Evolutionary conservation across 1,139 yeast species (phyloP).

Genomic region (Geotrichum fermentans): DNA sequence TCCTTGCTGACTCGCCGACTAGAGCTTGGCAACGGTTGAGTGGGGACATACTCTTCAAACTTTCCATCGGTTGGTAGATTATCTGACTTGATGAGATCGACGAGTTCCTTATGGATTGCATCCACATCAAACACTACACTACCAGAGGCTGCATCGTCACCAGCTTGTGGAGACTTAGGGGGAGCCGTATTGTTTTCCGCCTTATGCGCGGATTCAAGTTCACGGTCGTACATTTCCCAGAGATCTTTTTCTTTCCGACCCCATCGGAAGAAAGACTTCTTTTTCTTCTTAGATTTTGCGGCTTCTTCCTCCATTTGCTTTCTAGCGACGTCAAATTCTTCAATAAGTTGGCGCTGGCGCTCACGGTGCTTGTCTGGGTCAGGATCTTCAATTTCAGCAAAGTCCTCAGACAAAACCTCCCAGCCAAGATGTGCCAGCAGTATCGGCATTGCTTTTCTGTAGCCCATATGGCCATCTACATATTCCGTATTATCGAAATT

Average conservation of each 20-base stretch:
- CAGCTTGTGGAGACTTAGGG: neutral
- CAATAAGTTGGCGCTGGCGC: conserved; percentile 67
- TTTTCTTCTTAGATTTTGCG: conserved; percentile 36
- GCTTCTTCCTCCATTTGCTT: conserved; percentile 44
- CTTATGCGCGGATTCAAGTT: conserved; percentile 20
- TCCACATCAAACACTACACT: conserved; percentile 37
- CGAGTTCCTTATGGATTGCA: conserved; percentile 36
- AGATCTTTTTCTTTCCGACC: conserved; percentile 71
- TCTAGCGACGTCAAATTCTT: conserved; percentile 82
- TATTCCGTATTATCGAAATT: conserved; percentile 80
- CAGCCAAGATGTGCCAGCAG: conserved; percentile 65
- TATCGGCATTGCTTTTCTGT: conserved; percentile 87
- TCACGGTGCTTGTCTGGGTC: conserved; percentile 83
- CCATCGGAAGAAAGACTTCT: conserved; percentile 42
- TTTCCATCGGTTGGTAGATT: neutral
- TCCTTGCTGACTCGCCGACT: neutral
- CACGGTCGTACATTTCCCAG: conserved; percentile 67
- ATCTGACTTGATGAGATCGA: conserved; percentile 23
- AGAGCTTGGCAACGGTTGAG: neutral
- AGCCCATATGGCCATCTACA: conserved; percentile 95
- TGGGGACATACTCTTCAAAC: conserved; percentile 18
- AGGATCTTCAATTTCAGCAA: conserved; percentile 93
- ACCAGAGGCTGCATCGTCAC: neutral
- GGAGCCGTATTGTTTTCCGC: conserved; percentile 20
- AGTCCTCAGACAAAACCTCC: conserved; percentile 83